Percentiles rank a stretch among this genome's conserved stretches.
Evolutionary conservation across 78 protist genomes (phyloP).

Genomic region (Anaeramoeba ignava): DNA sequence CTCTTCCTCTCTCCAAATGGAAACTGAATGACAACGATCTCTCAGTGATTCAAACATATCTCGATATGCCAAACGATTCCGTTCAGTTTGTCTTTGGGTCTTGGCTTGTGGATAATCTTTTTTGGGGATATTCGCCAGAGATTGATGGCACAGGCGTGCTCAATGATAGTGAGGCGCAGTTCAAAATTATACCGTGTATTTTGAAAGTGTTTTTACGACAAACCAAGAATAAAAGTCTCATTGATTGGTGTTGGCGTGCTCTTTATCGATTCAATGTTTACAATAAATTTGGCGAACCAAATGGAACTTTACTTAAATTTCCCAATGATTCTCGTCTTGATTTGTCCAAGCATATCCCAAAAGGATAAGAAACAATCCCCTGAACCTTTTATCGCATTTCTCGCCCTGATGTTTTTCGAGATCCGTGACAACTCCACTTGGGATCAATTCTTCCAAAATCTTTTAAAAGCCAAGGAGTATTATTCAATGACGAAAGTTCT

Average conservation of each 20-base stretch:
- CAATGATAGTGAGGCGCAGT: too few species aligned
- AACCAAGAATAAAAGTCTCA: not conserved
- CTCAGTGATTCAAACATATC: too few species aligned
- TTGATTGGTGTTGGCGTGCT: not conserved
- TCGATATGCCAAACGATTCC: too few species aligned
- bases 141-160: too few species aligned
- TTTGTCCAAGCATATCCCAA: too few species aligned
- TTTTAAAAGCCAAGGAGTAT: not conserved
- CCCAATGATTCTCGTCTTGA: not conserved
- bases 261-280: not conserved
- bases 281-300: not conserved
- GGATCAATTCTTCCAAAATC: not conserved
- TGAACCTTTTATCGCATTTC: not conserved
- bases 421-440: not conserved
- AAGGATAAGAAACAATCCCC: not conserved
- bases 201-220: not conserved
- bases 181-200: too few species aligned
- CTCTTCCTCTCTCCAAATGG: too few species aligned
- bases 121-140: too few species aligned
- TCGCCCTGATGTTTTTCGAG: not conserved
- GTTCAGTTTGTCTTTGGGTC: too few species aligned
- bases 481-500: not conserved
- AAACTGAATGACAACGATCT: too few species aligned
- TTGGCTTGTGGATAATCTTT: too few species aligned
- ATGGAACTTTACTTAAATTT: not conserved